Base-by-base conservation (phyloP, 1,284 basidiomycete genomes). In the Ustilago nuda region DNA sequence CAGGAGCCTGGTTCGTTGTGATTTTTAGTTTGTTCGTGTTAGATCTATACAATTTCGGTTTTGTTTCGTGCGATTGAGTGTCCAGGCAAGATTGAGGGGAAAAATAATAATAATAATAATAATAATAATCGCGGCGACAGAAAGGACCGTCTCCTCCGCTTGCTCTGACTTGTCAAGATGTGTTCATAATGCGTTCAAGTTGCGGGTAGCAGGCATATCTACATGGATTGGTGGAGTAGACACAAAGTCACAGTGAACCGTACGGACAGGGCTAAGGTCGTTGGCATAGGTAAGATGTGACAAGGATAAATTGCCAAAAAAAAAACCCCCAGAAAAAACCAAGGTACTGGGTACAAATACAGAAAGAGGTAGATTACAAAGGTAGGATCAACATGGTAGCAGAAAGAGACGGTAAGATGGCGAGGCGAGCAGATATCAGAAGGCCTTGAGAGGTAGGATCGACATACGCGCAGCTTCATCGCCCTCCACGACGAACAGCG, bases 401-500 rank as follows among this genome's bases (percentile, higher is more conserved):
- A 46, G 23, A 32, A 9, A 8, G 55, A 56, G 55, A 56, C 0
- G 43, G 43, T 19, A 19, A 8, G n/a, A 11, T 5, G 2, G n/a
- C 30, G 13, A 46, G 6, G 23, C 15, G 45, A 33, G 41, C 0
- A 27, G 8, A 9, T 9, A n/a, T 13, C 30, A 19, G 30, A 45
- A 19, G 19, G 39, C 11, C 53, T 7, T 30, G 54, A 37, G 12
- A 39, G 0, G 37, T 27, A 30, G 11, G 27, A 13, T 15, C 6
- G 11, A 36, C 35, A 17, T 30, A 43, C 33, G 3, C 32, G 45
- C 45, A 19, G 8, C 3, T 11, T 72, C 63, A 72, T 12, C 61
- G 58, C 19, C 55, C 73, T 32, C 62, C 68, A 12, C 66, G 57
- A 30, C 73, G 63, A 8, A 66, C 66, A 11, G 60, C 60, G 32